These are phyloP conservation scores for Tieghemostelium lacteum DNA, from an alignment of 78 protist species.

Conservation along the genomic window DNA sequence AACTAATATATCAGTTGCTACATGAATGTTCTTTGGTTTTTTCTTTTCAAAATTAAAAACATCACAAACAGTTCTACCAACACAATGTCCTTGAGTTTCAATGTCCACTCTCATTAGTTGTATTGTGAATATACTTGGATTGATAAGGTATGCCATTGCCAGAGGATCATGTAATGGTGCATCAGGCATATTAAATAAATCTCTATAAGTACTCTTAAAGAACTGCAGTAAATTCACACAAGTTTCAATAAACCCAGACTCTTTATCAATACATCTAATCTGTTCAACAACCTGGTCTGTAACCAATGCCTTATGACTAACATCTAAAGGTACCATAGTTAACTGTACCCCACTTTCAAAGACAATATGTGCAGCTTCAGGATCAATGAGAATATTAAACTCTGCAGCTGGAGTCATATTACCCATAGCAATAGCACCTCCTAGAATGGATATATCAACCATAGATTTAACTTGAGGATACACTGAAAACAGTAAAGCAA, in stretches of 20 bases:
- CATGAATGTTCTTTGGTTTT: slow-evolving; percentile 81
- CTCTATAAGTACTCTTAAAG: slow-evolving; percentile 81
- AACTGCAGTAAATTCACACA: slow-evolving; percentile 77
- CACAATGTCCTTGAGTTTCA: slow-evolving; percentile 51
- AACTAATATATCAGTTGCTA: slow-evolving; percentile 76
- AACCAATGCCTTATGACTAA: slow-evolving; percentile 79
- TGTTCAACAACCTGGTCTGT: slow-evolving; percentile 49
- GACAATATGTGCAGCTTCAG: slow-evolving; percentile 90
- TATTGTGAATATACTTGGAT: slow-evolving; percentile 84
- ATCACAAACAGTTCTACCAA: slow-evolving; percentile 86
- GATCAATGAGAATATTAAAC: slow-evolving; percentile 80
- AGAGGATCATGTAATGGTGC: slow-evolving; percentile 95
- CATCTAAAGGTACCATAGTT: slow-evolving; percentile 92
- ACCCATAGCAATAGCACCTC: slow-evolving; percentile 87
- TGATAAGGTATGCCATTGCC: slow-evolving; percentile 86
- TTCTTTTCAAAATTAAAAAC: slow-evolving; percentile 67
- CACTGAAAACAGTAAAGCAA: slow-evolving; percentile 79
- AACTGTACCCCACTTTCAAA: slow-evolving; percentile 83
- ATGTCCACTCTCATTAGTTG: slow-evolving; percentile 85
- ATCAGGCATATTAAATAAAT: slow-evolving; percentile 46
- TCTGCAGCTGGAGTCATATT: slow-evolving; percentile 91
- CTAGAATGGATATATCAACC: slow-evolving; percentile 83
- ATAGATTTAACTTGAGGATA: slow-evolving; percentile 85
- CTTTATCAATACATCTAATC: slow-evolving; percentile 35
- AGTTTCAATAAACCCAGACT: slow-evolving; percentile 49